Percentiles rank a stretch among this genome's conserved stretches.
These are phyloP conservation scores for Boletales sp. DNA, from an alignment of 768 basidiomycete species.

Conservation along the genomic window DNA sequence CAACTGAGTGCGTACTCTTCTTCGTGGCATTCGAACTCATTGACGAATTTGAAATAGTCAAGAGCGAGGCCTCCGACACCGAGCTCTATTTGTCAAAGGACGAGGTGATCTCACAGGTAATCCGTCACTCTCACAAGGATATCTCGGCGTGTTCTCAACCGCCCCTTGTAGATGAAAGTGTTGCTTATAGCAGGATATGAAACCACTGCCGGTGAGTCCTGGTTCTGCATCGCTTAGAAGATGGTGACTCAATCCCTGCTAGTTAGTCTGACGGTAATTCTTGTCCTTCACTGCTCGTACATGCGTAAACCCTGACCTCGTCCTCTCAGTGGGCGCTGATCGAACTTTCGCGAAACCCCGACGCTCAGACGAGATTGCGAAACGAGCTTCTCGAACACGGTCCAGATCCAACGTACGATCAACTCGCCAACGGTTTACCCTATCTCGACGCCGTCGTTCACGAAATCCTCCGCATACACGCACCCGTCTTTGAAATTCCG, in stretches of 20 bases:
- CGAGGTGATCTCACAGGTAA: conserved; percentile 28
- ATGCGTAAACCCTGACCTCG: background rate
- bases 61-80: conserved; percentile 29
- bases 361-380: conserved; percentile 47
- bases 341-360: conserved; percentile 45
- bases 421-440: conserved; percentile 46
- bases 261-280: conserved; percentile 21
- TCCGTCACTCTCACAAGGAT: too few species aligned
- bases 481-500: conserved; percentile 30
- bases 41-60: conserved; percentile 27
- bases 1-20: conserved; percentile 22
- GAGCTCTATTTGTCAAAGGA: conserved; percentile 24
- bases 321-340: conserved; percentile 51
- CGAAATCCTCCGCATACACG: conserved; percentile 43
- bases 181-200: conserved; percentile 24
- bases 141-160: background rate
- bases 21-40: background rate
- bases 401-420: conserved; percentile 52
- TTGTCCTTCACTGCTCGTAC: too few species aligned
- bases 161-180: conserved; percentile 14
- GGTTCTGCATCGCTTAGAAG: background rate
- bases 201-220: conserved; percentile 18
- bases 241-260: background rate
- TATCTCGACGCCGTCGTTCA: conserved; percentile 53
- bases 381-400: conserved; percentile 44